Percentiles rank a stretch among this genome's conserved stretches.
Evolutionary conservation across 352 stramenopile species (phyloP).

Genomic region (Globisporangium cylindrosporum): DNA sequence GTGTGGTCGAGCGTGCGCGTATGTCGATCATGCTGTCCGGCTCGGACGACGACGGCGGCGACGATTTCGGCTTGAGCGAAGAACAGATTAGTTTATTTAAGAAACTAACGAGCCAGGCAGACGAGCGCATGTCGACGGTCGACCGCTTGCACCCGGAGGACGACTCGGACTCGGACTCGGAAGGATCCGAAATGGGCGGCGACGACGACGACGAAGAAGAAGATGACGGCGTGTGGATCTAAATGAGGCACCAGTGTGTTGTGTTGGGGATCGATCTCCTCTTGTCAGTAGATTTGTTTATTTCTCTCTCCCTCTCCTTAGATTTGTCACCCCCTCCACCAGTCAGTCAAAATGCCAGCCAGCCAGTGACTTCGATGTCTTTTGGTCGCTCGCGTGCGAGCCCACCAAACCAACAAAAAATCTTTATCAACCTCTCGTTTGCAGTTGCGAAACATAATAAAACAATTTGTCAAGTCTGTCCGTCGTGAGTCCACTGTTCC

Average conservation of each 20-base stretch:
- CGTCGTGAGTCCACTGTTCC: not conserved
- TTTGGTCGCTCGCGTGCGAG: not conserved
- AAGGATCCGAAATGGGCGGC: conserved; percentile 39
- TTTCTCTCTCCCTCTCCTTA: conserved; percentile 7
- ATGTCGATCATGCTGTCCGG: conserved; percentile 86
- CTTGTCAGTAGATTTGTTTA: conserved; percentile 19
- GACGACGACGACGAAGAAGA: conserved; percentile 52
- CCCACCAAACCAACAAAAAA: not conserved
- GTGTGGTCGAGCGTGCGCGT: conserved; percentile 76
- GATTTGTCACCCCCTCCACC: conserved; percentile 9
- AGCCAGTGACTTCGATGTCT: conserved; percentile 4
- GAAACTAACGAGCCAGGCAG: conserved; percentile 85
- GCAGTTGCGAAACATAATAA: conserved; percentile 6
- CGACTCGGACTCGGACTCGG: conserved; percentile 78
- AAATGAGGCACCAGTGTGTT: conserved; percentile 22
- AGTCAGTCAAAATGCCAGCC: not conserved
- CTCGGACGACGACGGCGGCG: conserved; percentile 66
- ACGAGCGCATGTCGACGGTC: conserved; percentile 85
- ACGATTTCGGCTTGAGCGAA: conserved; percentile 58
- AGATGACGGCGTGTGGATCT: conserved; percentile 87
- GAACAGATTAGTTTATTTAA: conserved; percentile 91
- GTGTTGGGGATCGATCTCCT: conserved; percentile 10
- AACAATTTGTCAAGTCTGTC: conserved; percentile 2
- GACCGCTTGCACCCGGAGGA: conserved; percentile 75
- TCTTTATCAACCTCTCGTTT: conserved; percentile 9